A percentile compares a stretch with the other conserved stretches of the same genome.
These are phyloP conservation scores for Shiraia bambusicola DNA, from an alignment of 2,329 filamentous ascomycete species.

Conservation along the genomic window DNA sequence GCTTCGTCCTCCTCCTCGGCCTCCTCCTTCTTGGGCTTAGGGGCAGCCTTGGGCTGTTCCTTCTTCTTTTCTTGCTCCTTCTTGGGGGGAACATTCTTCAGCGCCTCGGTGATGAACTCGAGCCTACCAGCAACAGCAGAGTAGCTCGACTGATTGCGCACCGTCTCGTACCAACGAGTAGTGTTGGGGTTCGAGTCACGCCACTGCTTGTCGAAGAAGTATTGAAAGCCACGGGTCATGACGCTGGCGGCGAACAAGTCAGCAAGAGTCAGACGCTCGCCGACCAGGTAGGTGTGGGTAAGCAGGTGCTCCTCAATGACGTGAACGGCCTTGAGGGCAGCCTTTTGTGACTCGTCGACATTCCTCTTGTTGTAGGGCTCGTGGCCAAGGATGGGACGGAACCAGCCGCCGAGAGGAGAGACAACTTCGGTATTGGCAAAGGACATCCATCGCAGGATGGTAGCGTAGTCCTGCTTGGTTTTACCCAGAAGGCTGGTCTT, in stretches of 20 bases:
- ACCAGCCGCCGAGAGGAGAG: conserved; percentile 73
- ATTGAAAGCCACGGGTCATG: conserved; percentile 85
- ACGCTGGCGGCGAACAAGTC: conserved; percentile 83
- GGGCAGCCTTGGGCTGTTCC: conserved; percentile 61
- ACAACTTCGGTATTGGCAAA: conserved; percentile 91
- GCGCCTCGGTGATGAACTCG: conserved; percentile 76
- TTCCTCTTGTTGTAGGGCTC: conserved; percentile 97
- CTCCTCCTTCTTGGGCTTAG: conserved; percentile 56
- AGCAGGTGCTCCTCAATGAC: conserved; percentile 85
- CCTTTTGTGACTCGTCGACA: conserved; percentile 77
- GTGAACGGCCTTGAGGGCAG: conserved; percentile 65
- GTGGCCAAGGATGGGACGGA: conserved; percentile 78
- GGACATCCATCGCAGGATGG: conserved; percentile 97
- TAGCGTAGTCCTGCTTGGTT: conserved; percentile 99
- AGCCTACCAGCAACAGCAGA: conserved; percentile 74
- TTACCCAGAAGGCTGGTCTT: conserved; percentile 99
- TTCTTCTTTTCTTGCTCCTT: conserved; percentile 74
- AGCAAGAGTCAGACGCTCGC: conserved; percentile 95
- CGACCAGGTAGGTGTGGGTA: conserved; percentile 94
- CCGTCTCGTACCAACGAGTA: conserved; percentile 91
- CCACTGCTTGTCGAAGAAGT: conserved; percentile 90
- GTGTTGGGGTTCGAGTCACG: conserved; percentile 79
- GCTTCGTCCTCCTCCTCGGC: conserved; percentile 65
- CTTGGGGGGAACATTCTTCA: conserved; percentile 74
- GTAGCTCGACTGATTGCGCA: conserved; percentile 91